These are phyloP conservation scores for Fusarium decemcellulare DNA, from an alignment of 2,329 filamentous ascomycete species.

Conservation along the genomic window DNA sequence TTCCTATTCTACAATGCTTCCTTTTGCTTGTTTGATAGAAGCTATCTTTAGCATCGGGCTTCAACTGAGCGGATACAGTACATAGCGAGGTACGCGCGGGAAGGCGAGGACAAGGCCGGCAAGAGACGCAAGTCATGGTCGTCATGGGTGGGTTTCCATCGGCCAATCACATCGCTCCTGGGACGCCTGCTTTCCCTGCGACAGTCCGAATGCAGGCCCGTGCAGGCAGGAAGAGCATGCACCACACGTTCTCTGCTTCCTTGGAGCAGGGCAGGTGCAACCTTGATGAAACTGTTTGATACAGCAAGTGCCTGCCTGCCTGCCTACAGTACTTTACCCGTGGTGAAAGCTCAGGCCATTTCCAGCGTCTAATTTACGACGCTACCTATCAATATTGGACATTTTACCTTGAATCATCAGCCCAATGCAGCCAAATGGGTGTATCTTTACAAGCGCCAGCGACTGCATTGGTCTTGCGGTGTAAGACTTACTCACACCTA, in stretches of 20 bases:
- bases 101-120: background rate
- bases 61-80: no score
- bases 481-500: background rate
- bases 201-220: conserved; percentile 30
- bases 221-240: conserved; percentile 34
- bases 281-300: conserved; percentile 13
- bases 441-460: no score
- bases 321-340: background rate
- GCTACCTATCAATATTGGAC: no score
- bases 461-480: no score
- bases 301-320: background rate
- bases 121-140: conserved; percentile 32
- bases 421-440: no score
- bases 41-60: no score
- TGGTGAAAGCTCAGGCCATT: background rate
- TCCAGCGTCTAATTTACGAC: background rate
- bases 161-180: conserved; percentile 34
- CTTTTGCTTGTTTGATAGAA: no score
- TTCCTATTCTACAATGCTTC: no score
- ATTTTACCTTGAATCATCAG: no score
- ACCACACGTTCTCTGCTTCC: conserved; percentile 34
- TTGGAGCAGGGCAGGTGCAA: conserved; percentile 5
- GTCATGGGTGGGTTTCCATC: conserved; percentile 34
- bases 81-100: background rate
- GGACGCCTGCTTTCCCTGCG: conserved; percentile 30